A percentile compares a stretch with the other conserved stretches of the same genome.
These are phyloP conservation scores for Salix koriyanagi DNA, from an alignment of 345 rosid species.

Conservation along the genomic window DNA sequence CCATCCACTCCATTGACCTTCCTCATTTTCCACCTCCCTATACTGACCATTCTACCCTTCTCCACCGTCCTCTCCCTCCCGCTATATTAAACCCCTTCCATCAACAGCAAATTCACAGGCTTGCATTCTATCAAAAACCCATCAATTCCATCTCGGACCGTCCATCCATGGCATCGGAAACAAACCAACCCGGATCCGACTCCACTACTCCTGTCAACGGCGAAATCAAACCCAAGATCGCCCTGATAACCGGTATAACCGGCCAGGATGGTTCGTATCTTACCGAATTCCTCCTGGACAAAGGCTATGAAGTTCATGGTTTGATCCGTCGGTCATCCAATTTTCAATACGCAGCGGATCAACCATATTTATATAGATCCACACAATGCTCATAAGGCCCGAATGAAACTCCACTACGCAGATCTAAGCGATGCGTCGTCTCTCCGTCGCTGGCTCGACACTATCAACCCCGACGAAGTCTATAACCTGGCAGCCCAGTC, in stretches of 20 bases:
- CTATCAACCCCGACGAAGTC: slow-evolving; percentile 79
- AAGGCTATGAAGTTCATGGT: slow-evolving; percentile 85
- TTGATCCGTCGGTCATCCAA: slow-evolving; percentile 93
- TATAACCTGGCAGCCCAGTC: slow-evolving; percentile 95
- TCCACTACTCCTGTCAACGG: slow-evolving; percentile 25
- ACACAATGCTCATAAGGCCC: slow-evolving; percentile 79
- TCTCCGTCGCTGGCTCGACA: slow-evolving; percentile 94
- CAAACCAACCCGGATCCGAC: slow-evolving; percentile 27
- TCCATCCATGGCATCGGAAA: slow-evolving; percentile 17
- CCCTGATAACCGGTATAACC: slow-evolving; percentile 86
- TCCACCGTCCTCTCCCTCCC: not conserved
- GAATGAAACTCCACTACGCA: slow-evolving; percentile 86
- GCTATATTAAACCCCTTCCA: not conserved
- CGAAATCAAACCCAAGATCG: slow-evolving; percentile 40
- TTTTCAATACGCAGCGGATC: slow-evolving; percentile 92
- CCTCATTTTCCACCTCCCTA: not conserved
- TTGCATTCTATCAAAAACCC: not conserved
- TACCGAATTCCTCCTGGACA: slow-evolving; percentile 73
- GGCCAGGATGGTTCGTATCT: slow-evolving; percentile 98
- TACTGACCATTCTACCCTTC: not conserved
- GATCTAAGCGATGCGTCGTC: slow-evolving; percentile 90
- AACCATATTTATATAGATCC: slow-evolving; percentile 97
- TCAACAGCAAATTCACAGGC: not conserved
- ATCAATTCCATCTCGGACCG: not conserved
- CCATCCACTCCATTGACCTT: not conserved